These are phyloP conservation scores for Eucalyptus pauciflora DNA, from an alignment of 345 rosid species.

Conservation along the genomic window DNA sequence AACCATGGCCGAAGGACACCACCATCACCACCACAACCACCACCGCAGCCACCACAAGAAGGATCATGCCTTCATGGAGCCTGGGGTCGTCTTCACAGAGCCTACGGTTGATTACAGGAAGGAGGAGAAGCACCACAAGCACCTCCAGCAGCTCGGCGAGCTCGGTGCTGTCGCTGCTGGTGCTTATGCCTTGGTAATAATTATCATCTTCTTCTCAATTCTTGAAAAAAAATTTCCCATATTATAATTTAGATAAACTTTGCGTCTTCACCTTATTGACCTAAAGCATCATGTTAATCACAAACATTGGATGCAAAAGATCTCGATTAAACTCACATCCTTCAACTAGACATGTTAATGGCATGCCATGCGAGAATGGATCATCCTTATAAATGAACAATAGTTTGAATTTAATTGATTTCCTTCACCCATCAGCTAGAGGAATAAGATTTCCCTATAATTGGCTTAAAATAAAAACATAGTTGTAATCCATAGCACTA, in stretches of 20 bases:
- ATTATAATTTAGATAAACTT: neutral
- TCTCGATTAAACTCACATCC: neutral
- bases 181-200: conserved; percentile 37
- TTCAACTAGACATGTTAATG: neutral
- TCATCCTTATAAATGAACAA: neutral
- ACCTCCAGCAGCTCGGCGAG: conserved; percentile 36
- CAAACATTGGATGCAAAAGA: neutral
- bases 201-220: neutral
- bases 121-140: conserved; percentile 61
- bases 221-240: neutral
- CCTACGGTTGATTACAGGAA: conserved; percentile 13
- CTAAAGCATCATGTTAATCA: neutral
- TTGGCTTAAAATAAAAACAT: neutral
- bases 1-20: conserved; percentile 33
- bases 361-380: neutral
- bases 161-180: conserved; percentile 25
- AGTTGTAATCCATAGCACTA: too few relatives aligned
- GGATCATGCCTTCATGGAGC: neutral
- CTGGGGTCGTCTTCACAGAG: neutral
- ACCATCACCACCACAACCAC: neutral
- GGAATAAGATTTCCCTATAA: neutral
- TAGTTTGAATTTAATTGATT: neutral
- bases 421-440: neutral
- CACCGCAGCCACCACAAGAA: conserved; percentile 18
- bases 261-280: accelerated